A percentile compares a stretch with the other conserved stretches of the same genome.
Conservation (phyloP, 805 yeast species). For the Kuraishia capsulata region DNA sequence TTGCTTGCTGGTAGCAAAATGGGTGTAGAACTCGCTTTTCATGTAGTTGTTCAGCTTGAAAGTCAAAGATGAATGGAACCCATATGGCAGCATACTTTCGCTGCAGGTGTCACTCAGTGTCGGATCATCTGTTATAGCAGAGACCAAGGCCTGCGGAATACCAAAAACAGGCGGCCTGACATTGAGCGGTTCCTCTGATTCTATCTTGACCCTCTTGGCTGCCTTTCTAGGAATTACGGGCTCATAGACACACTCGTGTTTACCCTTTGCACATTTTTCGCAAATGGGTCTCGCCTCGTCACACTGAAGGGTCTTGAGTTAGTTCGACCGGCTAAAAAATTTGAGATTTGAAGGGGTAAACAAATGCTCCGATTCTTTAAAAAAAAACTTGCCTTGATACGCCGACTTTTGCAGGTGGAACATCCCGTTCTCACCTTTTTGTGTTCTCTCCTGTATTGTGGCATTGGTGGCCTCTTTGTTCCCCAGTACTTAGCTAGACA, state of each 20-base stretch:
- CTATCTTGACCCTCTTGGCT: not conserved
- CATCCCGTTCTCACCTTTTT: conserved; percentile 17
- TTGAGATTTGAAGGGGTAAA: no score
- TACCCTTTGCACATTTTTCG: conserved; percentile 12
- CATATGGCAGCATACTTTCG: conserved; percentile 10
- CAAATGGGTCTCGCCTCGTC: conserved; percentile 15
- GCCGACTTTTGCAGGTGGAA: conserved; percentile 11
- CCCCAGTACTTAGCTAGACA: not conserved
- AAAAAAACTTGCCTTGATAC: conserved; percentile 15
- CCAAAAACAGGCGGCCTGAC: not conserved
- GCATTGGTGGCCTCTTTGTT: not conserved
- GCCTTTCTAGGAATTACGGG: not conserved
- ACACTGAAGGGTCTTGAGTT: conserved; percentile 13
- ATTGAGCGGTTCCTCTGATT: not conserved
- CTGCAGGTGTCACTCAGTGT: conserved; percentile 4
- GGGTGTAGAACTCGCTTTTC: conserved; percentile 10
- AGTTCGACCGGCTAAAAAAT: no score
- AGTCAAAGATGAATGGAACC: conserved; percentile 9
- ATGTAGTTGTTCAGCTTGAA: conserved; percentile 9
- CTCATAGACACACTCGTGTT: conserved; percentile 9
- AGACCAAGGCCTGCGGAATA: not conserved
- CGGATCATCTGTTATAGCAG: not conserved
- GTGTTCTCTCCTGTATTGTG: conserved; percentile 11
- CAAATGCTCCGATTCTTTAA: no score
- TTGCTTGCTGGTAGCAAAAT: conserved; percentile 9